Percentiles rank a stretch among this genome's conserved stretches.
phyloP scores from a whole-genome alignment of 495 filamentous ascomycete species.

The Tuber microsphaerosporum region DNA sequence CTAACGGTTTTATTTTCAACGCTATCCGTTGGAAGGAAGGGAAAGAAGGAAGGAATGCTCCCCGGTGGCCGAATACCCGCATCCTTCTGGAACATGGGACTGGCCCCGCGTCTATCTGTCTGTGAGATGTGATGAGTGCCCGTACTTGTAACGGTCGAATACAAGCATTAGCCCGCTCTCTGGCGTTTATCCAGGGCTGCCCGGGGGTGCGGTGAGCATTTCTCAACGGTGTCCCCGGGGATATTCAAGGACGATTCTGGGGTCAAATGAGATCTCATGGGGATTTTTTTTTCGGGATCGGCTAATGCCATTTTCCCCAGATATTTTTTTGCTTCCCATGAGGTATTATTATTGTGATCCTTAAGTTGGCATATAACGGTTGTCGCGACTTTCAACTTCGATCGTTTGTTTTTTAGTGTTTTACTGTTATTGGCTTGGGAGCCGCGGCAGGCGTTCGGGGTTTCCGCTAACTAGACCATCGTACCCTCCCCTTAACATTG shows the following conservation, averaged over 20 bases:
- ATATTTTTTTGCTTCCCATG: not conserved
- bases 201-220: not conserved
- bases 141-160: not conserved
- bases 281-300: not conserved
- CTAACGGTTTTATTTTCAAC: not conserved
- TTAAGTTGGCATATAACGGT: not conserved
- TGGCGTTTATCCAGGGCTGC: not conserved
- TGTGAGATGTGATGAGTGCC: not conserved
- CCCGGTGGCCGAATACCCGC: not conserved
- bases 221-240: not conserved
- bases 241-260: not conserved
- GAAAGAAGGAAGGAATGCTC: not conserved
- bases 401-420: not conserved
- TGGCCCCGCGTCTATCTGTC: not conserved
- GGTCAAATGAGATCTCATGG: constrained; percentile 1
- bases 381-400: not conserved
- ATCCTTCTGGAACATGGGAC: not conserved
- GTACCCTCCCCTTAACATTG: not conserved
- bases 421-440: not conserved
- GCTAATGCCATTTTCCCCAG: not conserved
- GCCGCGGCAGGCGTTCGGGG: not conserved
- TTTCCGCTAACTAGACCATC: not conserved
- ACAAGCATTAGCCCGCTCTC: not conserved
- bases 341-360: not conserved
- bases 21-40: not conserved